Evolutionary conservation across 495 filamentous ascomycete species (phyloP), one percentile per base, ranked within the genome.

Genomic region (Hypoxylon rickii): DNA sequence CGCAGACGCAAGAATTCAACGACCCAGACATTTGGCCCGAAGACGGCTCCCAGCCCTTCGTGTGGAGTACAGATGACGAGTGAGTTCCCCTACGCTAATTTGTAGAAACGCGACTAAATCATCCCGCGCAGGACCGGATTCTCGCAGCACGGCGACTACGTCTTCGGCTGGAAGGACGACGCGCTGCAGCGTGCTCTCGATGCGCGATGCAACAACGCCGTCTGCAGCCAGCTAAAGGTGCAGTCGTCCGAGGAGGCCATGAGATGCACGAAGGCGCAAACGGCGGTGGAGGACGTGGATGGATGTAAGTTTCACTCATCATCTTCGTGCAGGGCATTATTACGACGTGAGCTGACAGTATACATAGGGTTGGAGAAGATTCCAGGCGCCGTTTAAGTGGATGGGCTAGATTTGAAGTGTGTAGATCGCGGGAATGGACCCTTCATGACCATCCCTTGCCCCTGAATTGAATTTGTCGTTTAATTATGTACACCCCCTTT

Each of bases 61-160:
- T 69, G 34, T 68, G 64, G 63, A 65, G 63, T 21, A 70, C 61
- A 5, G 44, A 37, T 12, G 67, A 72, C 44, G 61, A 66, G 53
- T 71, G 49, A 60, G 69, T 62, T 24, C 38, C 52, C 32, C 56
- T 53, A 53, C 24, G 24, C 24, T 29, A 4, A 29, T 29, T 29
- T 10, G 10, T 29, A 4, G 4, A 29, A 29, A 10, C 10, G 10
- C 4, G 24, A 29, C 24, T 29, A 29, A 29, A 29, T 10, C 24
- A 29, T 29, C 4, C 4, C 10, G 4, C 24, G 10, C 26, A 67
- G 67, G 11, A 50, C 60, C 18, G 71, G 71, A 3, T 63, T 49
- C 18, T 70, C 71, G 1, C 69, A 71, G 22, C 71, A 73, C 39
- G 71, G 71, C 21, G 71, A 73, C 43, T 73, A 68, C 45, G 18